Percentiles rank a stretch among this genome's conserved stretches.
Evolutionary conservation across 805 yeast genomes (phyloP).

Genomic region (Candida broadrunensis): DNA sequence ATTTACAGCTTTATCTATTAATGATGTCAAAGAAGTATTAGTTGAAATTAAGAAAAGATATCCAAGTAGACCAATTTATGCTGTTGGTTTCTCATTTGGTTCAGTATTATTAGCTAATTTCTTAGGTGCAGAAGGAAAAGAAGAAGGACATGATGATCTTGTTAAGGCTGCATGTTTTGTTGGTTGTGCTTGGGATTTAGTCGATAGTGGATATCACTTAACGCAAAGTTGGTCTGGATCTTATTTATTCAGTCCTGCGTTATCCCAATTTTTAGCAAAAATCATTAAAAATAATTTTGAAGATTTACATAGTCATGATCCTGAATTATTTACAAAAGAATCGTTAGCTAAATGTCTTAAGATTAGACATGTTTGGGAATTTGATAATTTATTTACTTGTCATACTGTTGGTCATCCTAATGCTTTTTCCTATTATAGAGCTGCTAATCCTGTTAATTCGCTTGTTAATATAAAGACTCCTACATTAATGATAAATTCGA

Average conservation of each 20-base stretch:
- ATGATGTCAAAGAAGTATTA: constrained; percentile 60
- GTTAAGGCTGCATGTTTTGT: constrained; percentile 50
- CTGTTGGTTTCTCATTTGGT: constrained; percentile 82
- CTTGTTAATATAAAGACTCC: constrained; percentile 59
- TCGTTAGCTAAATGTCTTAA: constrained; percentile 10
- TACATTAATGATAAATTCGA: constrained; percentile 55
- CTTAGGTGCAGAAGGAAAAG: constrained; percentile 59
- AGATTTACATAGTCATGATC: constrained; percentile 23
- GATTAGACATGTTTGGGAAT: constrained; percentile 44
- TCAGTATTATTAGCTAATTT: constrained; percentile 70
- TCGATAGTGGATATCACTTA: constrained; percentile 44
- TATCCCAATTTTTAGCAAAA: constrained; percentile 28
- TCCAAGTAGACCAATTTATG: constrained; percentile 62
- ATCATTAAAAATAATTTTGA: constrained; percentile 33
- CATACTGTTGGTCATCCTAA: constrained; percentile 63
- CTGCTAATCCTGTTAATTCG: constrained; percentile 56
- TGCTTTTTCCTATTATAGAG: constrained; percentile 62
- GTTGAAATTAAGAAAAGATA: constrained; percentile 45
- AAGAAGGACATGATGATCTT: constrained; percentile 22
- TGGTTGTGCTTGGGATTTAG: constrained; percentile 77
- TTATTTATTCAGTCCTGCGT: constrained; percentile 31
- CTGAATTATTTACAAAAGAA: constrained; percentile 25
- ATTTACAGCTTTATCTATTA: constrained; percentile 70
- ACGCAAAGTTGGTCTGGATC: constrained; percentile 32
- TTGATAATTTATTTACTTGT: constrained; percentile 66